Evolutionary conservation across 2,329 filamentous ascomycete species (phyloP).

Genomic region (Beauveria rudraprayagi): DNA sequence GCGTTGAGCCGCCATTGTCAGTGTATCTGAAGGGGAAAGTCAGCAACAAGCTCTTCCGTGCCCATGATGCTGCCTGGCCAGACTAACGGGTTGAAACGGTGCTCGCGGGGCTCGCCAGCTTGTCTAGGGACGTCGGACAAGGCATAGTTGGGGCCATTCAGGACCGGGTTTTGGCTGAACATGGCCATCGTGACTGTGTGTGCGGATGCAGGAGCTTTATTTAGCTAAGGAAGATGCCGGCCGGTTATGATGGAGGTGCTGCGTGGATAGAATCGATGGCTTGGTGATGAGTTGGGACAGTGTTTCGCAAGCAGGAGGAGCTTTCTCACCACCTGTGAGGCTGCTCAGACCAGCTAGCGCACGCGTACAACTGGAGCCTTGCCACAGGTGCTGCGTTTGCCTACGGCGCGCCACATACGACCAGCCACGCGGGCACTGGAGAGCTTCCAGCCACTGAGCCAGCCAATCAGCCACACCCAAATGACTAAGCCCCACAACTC

Average conservation of each 20-base stretch:
- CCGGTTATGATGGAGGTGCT: not conserved
- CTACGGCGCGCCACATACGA: not conserved
- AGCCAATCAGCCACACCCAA: not conserved
- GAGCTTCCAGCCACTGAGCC: not conserved
- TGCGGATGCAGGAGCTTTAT: not conserved
- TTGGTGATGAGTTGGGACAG: not conserved
- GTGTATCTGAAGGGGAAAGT: slow-evolving; percentile 59
- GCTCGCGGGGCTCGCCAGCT: slow-evolving; percentile 55
- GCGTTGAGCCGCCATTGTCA: slow-evolving; percentile 93
- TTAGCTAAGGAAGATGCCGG: not conserved
- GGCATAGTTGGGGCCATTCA: slow-evolving; percentile 63
- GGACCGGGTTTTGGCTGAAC: slow-evolving; percentile 62
- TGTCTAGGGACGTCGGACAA: slow-evolving; percentile 53
- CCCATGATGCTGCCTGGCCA: not conserved
- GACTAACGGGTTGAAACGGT: slow-evolving; percentile 82
- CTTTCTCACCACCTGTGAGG: slow-evolving; percentile 5
- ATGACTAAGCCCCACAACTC: slow-evolving; percentile 10
- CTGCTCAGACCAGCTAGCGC: slow-evolving; percentile 5
- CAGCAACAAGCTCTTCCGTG: not conserved
- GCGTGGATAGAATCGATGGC: slow-evolving; percentile 9
- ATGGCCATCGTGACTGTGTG: slow-evolving; percentile 46
- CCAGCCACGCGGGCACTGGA: not conserved
- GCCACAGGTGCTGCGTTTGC: not conserved
- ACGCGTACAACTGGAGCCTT: slow-evolving; percentile 14
- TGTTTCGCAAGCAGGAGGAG: slow-evolving; percentile 4